Evolutionary conservation across 768 basidiomycete genomes (phyloP).

Genomic region (Hortiboletus campestris): DNA sequence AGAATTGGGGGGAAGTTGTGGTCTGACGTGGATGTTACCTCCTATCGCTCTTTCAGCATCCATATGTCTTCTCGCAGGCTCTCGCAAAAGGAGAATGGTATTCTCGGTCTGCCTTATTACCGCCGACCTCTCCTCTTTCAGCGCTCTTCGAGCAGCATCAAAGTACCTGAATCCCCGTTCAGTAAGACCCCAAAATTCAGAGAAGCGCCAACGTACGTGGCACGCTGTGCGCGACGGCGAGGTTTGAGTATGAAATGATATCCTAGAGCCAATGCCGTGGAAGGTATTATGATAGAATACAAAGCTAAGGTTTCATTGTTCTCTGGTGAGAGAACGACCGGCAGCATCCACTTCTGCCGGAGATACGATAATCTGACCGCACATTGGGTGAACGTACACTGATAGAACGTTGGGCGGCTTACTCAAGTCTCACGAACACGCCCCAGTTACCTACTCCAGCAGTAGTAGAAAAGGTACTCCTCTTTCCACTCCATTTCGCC

Average conservation of each 20-base stretch:
- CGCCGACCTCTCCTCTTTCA: constrained; percentile 64
- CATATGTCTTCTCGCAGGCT: constrained; percentile 62
- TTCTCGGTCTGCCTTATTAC: constrained; percentile 63
- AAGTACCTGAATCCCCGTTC: constrained; percentile 52
- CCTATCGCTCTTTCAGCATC: constrained; percentile 62
- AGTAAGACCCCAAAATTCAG: constrained; percentile 11
- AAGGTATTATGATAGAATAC: constrained; percentile 53
- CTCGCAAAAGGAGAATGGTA: constrained; percentile 59
- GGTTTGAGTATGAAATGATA: constrained; percentile 61
- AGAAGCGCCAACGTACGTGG: constrained; percentile 41
- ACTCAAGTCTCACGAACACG: constrained; percentile 58
- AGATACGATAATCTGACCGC: constrained; percentile 49
- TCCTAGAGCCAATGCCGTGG: constrained; percentile 47
- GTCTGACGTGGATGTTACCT: constrained; percentile 43
- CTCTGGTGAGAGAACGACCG: constrained; percentile 55
- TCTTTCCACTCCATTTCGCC: constrained; percentile 50
- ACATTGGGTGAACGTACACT: constrained; percentile 12
- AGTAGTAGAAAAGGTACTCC: constrained; percentile 41
- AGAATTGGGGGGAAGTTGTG: constrained; percentile 10
- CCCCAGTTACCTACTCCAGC: constrained; percentile 46
- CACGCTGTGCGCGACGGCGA: constrained; percentile 49
- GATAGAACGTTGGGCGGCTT: constrained; percentile 13
- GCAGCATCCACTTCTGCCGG: constrained; percentile 56
- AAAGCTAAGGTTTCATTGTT: constrained; percentile 46
- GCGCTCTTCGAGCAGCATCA: constrained; percentile 56